Evolutionary conservation across 768 basidiomycete genomes (phyloP).

Genomic region (Botryobasidium botryosum): DNA sequence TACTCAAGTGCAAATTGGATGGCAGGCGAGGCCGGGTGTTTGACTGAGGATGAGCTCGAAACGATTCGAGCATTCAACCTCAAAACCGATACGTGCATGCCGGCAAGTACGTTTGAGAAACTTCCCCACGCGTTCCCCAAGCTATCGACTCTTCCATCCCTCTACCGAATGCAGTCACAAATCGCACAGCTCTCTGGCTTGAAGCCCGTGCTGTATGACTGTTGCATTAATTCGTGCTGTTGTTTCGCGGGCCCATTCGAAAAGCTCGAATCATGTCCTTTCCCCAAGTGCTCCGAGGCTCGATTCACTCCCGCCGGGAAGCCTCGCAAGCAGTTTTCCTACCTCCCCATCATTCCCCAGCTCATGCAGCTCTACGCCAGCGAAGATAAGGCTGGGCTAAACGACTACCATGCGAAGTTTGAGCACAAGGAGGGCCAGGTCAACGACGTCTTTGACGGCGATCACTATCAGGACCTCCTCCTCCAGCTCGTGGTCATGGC

Average conservation of each 20-base stretch:
- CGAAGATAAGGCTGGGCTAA: constrained; percentile 13
- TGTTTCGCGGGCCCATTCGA: constrained; percentile 26
- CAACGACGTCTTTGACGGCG: constrained; percentile 24
- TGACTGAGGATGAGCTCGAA: background rate
- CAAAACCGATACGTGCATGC: too few relatives aligned
- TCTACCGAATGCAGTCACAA: background rate
- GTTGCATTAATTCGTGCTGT: constrained; percentile 28
- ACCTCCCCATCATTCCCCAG: constrained; percentile 26
- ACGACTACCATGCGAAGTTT: constrained; percentile 20
- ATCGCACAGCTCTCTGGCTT: constrained; percentile 13
- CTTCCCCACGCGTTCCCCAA: too few relatives aligned
- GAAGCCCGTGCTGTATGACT: constrained; percentile 24
- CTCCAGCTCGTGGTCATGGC: constrained; percentile 17
- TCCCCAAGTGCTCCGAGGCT: constrained; percentile 22
- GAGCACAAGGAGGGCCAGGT: constrained; percentile 12
- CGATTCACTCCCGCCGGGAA: constrained; percentile 14
- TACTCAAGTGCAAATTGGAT: too few relatives aligned
- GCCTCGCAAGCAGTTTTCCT: constrained; percentile 20
- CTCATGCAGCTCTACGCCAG: constrained; percentile 18
- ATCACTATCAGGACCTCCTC: constrained; percentile 18
- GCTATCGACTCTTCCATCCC: too few relatives aligned
- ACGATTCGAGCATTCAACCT: background rate
- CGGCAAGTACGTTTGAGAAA: too few relatives aligned
- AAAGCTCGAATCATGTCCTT: constrained; percentile 20
- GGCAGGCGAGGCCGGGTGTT: too few relatives aligned